phyloP scores from a whole-genome alignment of 2,329 filamentous ascomycete genomes.

The Hypoxylon sp. region DNA sequence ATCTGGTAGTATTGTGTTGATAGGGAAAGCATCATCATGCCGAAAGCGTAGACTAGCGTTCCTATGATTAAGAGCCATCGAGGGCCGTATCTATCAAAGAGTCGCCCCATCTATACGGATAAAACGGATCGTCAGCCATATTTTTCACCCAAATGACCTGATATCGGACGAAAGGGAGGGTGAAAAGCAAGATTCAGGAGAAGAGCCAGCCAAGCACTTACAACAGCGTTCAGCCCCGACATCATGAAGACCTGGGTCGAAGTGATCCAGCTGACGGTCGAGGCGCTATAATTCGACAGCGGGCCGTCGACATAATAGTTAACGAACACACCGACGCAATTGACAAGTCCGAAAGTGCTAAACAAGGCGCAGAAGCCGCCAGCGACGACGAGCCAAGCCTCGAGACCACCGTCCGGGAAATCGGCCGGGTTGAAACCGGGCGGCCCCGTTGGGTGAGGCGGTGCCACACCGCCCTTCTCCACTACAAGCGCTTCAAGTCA shows the following conservation, averaged over 20 bases:
- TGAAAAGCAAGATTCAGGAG: not conserved
- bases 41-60: slow-evolving; percentile 68
- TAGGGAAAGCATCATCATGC: slow-evolving; percentile 73
- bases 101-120: slow-evolving; percentile 59
- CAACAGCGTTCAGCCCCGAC: slow-evolving; percentile 63
- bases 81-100: slow-evolving; percentile 74
- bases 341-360: slow-evolving; percentile 59
- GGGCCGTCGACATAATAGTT: slow-evolving; percentile 67
- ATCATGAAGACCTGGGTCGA: slow-evolving; percentile 64
- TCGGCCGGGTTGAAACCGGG: slow-evolving; percentile 62
- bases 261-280: slow-evolving; percentile 71
- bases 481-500: slow-evolving; percentile 52
- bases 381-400: slow-evolving; percentile 71
- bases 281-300: slow-evolving; percentile 63
- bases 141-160: not conserved
- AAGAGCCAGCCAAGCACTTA: slow-evolving; percentile 43
- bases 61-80: slow-evolving; percentile 67
- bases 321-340: slow-evolving; percentile 69
- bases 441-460: slow-evolving; percentile 27
- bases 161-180: not conserved
- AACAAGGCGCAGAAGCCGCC: slow-evolving; percentile 61
- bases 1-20: slow-evolving; percentile 59
- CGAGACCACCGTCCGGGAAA: slow-evolving; percentile 71
- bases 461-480: slow-evolving; percentile 51
- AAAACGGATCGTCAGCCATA: slow-evolving; percentile 2